A percentile compares a stretch with the other conserved stretches of the same genome.
These are phyloP conservation scores for Phytophthora megakarya DNA, from an alignment of 352 stramenopile genomes.

Conservation along the genomic window DNA sequence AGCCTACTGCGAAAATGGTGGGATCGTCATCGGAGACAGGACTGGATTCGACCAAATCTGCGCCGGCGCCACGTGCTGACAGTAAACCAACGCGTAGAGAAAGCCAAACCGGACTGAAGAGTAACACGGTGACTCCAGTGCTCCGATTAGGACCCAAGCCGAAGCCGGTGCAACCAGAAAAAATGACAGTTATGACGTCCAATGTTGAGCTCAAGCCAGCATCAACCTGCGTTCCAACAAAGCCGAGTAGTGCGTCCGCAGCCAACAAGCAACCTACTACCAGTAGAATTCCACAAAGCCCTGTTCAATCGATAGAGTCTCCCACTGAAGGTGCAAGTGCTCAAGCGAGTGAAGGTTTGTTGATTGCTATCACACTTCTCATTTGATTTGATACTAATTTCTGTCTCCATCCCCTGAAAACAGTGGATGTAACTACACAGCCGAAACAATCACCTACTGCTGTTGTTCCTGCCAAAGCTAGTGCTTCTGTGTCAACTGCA, in stretches of 20 bases:
- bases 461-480: background rate
- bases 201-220: background rate
- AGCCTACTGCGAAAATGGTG: slow-evolving; percentile 26
- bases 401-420: background rate
- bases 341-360: slow-evolving; percentile 21
- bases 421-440: slow-evolving; percentile 3
- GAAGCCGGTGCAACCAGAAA: slow-evolving; percentile 3
- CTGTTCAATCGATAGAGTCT: slow-evolving; percentile 13
- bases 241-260: background rate
- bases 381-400: background rate
- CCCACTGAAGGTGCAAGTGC: background rate
- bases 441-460: background rate
- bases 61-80: slow-evolving; percentile 3
- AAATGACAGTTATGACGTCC: background rate
- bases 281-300: slow-evolving; percentile 6
- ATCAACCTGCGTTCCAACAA: slow-evolving; percentile 4
- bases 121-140: slow-evolving; percentile 17
- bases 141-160: slow-evolving; percentile 17
- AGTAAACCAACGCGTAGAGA: slow-evolving; percentile 9
- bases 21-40: background rate
- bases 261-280: background rate
- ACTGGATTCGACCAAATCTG: background rate
- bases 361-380: background rate
- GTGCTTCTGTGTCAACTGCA: background rate
- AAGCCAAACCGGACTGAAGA: slow-evolving; percentile 1